Evolutionary conservation across 345 rosid species (phyloP).

Genomic region (Murraya paniculata): DNA sequence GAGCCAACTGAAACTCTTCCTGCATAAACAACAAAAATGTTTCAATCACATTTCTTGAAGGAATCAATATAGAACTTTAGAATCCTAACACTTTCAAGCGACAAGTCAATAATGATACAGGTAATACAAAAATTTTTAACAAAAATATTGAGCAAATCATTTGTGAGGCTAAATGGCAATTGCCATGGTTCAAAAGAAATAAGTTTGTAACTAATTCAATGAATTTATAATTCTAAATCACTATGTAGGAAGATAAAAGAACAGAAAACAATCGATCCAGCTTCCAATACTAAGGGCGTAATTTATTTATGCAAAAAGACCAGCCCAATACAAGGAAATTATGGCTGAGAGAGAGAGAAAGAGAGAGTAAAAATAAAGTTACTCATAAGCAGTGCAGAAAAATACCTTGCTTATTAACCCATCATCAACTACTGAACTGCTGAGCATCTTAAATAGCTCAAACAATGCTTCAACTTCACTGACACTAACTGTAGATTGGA

Average conservation of each 20-base stretch:
- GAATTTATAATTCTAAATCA: background rate
- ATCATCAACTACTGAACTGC: slow-evolving; percentile 94
- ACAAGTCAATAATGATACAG: background rate
- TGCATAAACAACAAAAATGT: slow-evolving; percentile 34
- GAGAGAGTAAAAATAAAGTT: background rate
- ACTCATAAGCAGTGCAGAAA: background rate
- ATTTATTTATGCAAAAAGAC: background rate
- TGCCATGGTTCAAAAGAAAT: background rate
- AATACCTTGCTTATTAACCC: slow-evolving; percentile 92
- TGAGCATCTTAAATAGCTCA: slow-evolving; percentile 95
- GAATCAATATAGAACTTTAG: background rate
- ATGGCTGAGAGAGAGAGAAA: background rate
- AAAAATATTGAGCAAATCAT: background rate
- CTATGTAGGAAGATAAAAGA: background rate
- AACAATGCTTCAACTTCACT: slow-evolving; percentile 99
- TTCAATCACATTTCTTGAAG: background rate
- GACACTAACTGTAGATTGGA: slow-evolving; percentile 73
- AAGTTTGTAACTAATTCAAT: background rate
- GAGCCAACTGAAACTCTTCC: slow-evolving; percentile 97
- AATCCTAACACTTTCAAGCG: background rate
- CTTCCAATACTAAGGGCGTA: too few relatives aligned
- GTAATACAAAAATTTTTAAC: background rate
- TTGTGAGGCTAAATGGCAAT: background rate
- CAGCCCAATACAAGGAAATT: background rate
- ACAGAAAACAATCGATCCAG: background rate